Evolutionary conservation across 2,329 filamentous ascomycete species (phyloP), one percentile per base, ranked within the genome.

Genomic region (Talaromyces sp.): DNA sequence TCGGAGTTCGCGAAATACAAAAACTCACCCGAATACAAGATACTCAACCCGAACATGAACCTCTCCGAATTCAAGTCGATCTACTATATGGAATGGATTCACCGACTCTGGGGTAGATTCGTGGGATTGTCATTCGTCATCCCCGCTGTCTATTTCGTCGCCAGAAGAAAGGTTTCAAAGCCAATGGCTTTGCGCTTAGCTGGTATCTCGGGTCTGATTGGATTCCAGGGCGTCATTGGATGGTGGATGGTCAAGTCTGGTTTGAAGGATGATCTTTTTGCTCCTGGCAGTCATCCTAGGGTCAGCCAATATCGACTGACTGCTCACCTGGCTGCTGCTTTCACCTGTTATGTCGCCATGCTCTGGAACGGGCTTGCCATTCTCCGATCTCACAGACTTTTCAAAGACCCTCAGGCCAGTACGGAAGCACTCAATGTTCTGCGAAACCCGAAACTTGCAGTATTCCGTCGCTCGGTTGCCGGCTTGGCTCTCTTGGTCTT

Each of bases 211-310:
- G 86, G 84, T 56, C 82, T 98, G 69, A 97, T 99, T 71, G 95
- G 92, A 61, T 95, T 96, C 76, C 95, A 99, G 76, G 95, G 95
- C 50, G 86, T 95, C 71, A 88, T 99, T 67, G 95, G 95, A 61
- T 99, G 95, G 95, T 99, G 95, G 92, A 99, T 99, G 95, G 95
- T 99, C 69, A 96, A 96, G 78, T 96, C 91, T 11, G 95, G 95
- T 1, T 82, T 99, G 66, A 96, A 93, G 75, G 95, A 98, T 73
- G 95, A 99, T 75, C 84, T 99, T 31, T 97, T 99, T 73, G 91
- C 91, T 21, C 89, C 91, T 2, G 95, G 93, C 12, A 90, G 88
- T 62, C 92, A 96, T 75, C 95, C 95, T 0, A 87, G 95, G 64
- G 95, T 99, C 57, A 93, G 89, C 66, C 95, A 99, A 78, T 99